Percentiles rank a stretch among this genome's conserved stretches.
phyloP scores from a whole-genome alignment of 1,139 yeast species.

The Candida glucosophila region DNA sequence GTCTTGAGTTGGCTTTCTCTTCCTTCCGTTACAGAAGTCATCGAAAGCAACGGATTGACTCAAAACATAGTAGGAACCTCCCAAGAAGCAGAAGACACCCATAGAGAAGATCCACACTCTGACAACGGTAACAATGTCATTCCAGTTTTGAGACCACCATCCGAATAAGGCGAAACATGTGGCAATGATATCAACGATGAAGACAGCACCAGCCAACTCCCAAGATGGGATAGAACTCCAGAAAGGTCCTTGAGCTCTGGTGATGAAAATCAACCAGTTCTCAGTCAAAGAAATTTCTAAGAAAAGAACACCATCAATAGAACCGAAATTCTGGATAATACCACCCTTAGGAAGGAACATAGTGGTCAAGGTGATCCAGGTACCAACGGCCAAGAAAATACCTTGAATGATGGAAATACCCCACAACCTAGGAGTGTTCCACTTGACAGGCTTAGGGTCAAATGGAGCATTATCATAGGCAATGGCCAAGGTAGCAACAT shows the following conservation, averaged over 20 bases:
- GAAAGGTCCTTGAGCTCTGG: conserved; percentile 95
- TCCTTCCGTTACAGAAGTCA: conserved; percentile 88
- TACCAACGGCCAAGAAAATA: conserved; percentile 73
- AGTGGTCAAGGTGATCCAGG: conserved; percentile 88
- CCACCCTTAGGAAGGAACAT: conserved; percentile 77
- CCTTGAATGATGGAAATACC: conserved; percentile 89
- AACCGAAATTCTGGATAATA: conserved; percentile 91
- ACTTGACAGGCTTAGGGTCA: conserved; percentile 94
- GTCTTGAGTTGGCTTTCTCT: conserved; percentile 57
- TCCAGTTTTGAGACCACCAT: conserved; percentile 98
- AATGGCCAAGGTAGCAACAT: conserved; percentile 90
- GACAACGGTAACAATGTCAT: conserved; percentile 88
- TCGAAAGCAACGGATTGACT: conserved; percentile 82
- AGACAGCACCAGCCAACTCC: conserved; percentile 92
- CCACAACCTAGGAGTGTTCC: conserved; percentile 98
- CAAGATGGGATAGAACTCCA: conserved; percentile 89
- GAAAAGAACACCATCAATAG: conserved; percentile 85
- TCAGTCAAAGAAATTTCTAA: conserved; percentile 88
- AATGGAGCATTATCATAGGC: conserved; percentile 97
- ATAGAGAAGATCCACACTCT: conserved; percentile 93
- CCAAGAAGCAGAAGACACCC: conserved; percentile 93
- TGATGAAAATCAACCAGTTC: conserved; percentile 92
- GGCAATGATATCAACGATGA: conserved; percentile 79
- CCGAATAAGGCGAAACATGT: conserved; percentile 91
- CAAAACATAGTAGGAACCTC: conserved; percentile 95